Evolutionary conservation across 768 basidiomycete species (phyloP).

Genomic region (Mycena amicta): DNA sequence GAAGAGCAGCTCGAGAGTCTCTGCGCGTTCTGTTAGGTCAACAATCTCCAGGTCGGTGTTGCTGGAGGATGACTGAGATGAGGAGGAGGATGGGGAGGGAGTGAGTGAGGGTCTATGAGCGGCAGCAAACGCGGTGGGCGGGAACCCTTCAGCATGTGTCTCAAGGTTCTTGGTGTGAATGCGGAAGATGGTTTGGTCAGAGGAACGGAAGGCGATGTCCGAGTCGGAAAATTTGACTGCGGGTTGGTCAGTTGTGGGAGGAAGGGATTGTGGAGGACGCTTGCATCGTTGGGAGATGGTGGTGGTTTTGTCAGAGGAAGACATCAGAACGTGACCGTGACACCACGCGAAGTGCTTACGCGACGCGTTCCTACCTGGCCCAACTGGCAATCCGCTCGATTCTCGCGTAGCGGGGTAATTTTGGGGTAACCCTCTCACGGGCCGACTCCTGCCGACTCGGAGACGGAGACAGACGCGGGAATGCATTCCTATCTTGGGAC

Average conservation of each 20-base stretch:
- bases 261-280: background rate
- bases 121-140: slow-evolving; percentile 8
- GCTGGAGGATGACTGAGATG: background rate
- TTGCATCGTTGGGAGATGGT: background rate
- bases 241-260: background rate
- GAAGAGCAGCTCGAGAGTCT: slow-evolving; percentile 8
- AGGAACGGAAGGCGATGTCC: slow-evolving; percentile 16
- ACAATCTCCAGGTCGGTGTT: background rate
- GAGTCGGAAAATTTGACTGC: slow-evolving; percentile 18
- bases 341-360: no score
- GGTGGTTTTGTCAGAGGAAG: no score
- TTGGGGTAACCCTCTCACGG: no score
- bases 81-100: slow-evolving; percentile 9
- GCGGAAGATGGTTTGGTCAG: slow-evolving; percentile 15
- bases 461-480: no score
- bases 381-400: no score
- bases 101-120: slow-evolving; percentile 26
- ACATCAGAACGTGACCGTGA: no score
- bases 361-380: no score
- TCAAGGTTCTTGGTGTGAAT: slow-evolving; percentile 18
- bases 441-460: no score
- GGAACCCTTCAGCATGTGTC: slow-evolving; percentile 17
- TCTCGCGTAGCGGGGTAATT: no score
- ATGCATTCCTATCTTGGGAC: no score
- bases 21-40: slow-evolving; percentile 2